Evolutionary conservation across 1,139 yeast species (phyloP).

Genomic region (Yarrowia galli): DNA sequence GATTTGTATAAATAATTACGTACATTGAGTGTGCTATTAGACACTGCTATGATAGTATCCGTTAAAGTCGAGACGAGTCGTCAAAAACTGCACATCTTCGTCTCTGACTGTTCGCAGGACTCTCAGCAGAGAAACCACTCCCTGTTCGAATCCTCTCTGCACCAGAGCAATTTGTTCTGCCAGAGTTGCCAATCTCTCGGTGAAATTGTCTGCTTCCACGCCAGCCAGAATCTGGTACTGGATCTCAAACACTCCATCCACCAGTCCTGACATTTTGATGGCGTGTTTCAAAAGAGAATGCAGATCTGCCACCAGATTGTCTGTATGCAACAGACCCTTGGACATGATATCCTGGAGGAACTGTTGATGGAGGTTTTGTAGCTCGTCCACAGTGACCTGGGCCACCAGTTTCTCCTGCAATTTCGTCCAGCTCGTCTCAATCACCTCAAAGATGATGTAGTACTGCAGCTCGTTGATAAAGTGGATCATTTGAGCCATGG

Average conservation of each 20-base stretch:
- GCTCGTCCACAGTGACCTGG: constrained; percentile 51
- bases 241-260: constrained; percentile 46
- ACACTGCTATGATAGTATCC: constrained; percentile 46
- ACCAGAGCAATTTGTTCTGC: constrained; percentile 26
- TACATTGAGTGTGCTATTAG: background rate
- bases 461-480: constrained; percentile 53
- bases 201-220: constrained; percentile 6
- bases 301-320: constrained; percentile 48
- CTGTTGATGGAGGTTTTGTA: constrained; percentile 49
- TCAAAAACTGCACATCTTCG: constrained; percentile 52
- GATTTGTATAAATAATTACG: background rate
- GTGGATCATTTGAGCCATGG: constrained; percentile 49
- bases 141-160: constrained; percentile 43
- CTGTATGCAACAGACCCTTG: constrained; percentile 53
- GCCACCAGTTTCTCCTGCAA: constrained; percentile 47
- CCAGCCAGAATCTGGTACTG: constrained; percentile 35
- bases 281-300: constrained; percentile 51
- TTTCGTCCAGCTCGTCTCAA: constrained; percentile 53
- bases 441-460: constrained; percentile 53
- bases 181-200: background rate
- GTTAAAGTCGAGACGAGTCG: constrained; percentile 52
- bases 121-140: constrained; percentile 45
- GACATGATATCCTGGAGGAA: constrained; percentile 50
- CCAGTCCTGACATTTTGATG: constrained; percentile 45
- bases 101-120: constrained; percentile 49